Evolutionary conservation across 2,329 filamentous ascomycete genomes (phyloP).

Genomic region (Myrmaecium sp.): DNA sequence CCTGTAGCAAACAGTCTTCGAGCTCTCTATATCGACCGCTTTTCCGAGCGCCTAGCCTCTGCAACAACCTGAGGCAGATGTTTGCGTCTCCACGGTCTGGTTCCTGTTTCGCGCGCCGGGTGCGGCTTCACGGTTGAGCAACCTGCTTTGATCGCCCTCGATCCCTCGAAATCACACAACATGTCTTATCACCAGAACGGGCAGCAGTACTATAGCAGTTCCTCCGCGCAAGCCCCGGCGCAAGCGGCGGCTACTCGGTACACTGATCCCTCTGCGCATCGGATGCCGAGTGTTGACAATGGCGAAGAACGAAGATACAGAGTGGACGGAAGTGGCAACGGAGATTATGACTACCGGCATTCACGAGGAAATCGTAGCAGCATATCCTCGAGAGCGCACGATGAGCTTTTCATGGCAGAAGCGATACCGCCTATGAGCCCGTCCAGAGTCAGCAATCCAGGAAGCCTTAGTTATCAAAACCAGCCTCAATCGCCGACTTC

Average conservation of each 20-base stretch:
- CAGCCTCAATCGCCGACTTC: conserved; percentile 20
- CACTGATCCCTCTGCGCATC: conserved; percentile 28
- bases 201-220: conserved; percentile 31
- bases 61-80: too few species aligned
- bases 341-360: conserved; percentile 18
- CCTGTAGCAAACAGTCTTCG: too few species aligned
- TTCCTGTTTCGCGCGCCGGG: too few species aligned
- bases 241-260: too few species aligned
- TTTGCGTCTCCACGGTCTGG: too few species aligned
- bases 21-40: too few species aligned
- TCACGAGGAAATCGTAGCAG: conserved; percentile 14
- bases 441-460: conserved; percentile 7
- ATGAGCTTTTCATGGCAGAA: conserved; percentile 46
- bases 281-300: conserved; percentile 57
- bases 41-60: too few species aligned
- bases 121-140: too few species aligned
- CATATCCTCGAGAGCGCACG: conserved; percentile 23
- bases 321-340: conserved; percentile 26
- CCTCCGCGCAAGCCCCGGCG: conserved; percentile 21
- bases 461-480: conserved; percentile 36
- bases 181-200: conserved; percentile 42
- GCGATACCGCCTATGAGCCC: conserved; percentile 9
- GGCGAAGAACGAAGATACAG: conserved; percentile 62
- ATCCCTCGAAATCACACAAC: conserved; percentile 7
- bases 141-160: too few species aligned